Base-by-base conservation (phyloP, 495 filamentous ascomycete species). In the Aspergillus ostianus region DNA sequence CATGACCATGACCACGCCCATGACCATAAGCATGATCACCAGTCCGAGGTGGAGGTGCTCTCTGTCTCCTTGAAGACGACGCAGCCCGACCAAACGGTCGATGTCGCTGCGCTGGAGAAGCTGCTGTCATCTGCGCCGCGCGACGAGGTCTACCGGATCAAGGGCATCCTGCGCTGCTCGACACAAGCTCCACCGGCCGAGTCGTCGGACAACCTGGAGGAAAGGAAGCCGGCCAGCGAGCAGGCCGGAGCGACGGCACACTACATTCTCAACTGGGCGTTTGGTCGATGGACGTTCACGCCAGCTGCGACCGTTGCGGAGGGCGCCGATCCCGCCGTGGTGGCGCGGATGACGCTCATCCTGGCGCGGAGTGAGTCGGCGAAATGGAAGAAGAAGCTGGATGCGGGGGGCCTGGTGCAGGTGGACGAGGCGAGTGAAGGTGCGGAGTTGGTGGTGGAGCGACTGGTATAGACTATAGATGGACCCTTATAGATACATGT, bases 201-300 rank as follows among this genome's bases (percentile, higher is more conserved):
- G 45, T 90, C 86, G 53, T 84, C 82, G 47, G 81, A 83, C 47
- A 65, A 70, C 55, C 53, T 70, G 21, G 49, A 63, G 4, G 62
- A 20, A 7, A 26, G 44, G 18, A 56, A 20, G 17, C 10, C 27
- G 0, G 21, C 48, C 2, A 36, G 6, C 6, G 17, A 27, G 0
- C 47, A 44, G 19, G 64, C 66, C 29, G 57, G 53, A 2, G 60
- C 60, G 1, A 27, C 59, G 4, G 64, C 64, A 55, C 57, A 73
- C 59, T 96, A 92, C 68, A 95, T 97, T 50, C 80, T 98, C 48
- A 98, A 98, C 70, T 98, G 94, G 94, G 95, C 94, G 0, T 98
- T 98, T 74, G 93, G 92, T 7, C 82, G 94, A 18, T 97, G 94
- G 94, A 96, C 85, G 2, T 93, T 90, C 66, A 93, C 92, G 6